Evolutionary conservation across 495 filamentous ascomycete genomes (phyloP), one percentile per base, ranked within the genome.

Genomic region (Bryoglossum gracile): DNA sequence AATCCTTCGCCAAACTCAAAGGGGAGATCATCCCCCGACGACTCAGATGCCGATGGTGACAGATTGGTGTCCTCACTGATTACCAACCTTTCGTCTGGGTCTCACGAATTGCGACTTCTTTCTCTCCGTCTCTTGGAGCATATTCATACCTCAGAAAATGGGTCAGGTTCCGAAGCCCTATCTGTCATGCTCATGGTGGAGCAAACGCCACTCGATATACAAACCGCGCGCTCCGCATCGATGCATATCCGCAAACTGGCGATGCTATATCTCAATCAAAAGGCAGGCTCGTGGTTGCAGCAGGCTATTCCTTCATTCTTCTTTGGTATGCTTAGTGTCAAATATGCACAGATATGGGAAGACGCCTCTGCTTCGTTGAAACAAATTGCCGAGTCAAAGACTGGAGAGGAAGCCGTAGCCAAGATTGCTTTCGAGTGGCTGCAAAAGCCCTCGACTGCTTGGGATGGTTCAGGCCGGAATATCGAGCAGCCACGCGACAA

Each of bases 311-410:
- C 89, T 1, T 71, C 80, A 11, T 96, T 89, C 55, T 83, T 86
- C 57, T 96, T 96, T 61, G 91, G 90, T 34, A 76, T 96, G 55
- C 77, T 94, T 45, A 92, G 89, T 3, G 81, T 91, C 41, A 86
- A 82, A 52, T 69, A 95, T 46, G 71, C 88, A 4, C 86, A 84
- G 13, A 64, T 91, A 17, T 95, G 89, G 85, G 87, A 94, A 53
- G 87, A 94, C 53, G 80, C 85, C 13, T 76, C 82, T 25, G 74
- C 78, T 19, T 80, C 83, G 13, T 64, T 98, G 59, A 84, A 85
- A 54, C 73, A 82, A 21, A 82, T 97, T 40, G 78, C 82, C 16
- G 78, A 86, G 52, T 73, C 72, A 21, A 77, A 82, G 28, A 67
- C 62, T 33, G 87, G 87, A 3, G 87, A 95, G 57, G 82, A 82